Percentiles rank a stretch among this genome's conserved stretches.
Conservation (phyloP, 169 alveolate species). For the Plasmodium gonderi region DNA sequence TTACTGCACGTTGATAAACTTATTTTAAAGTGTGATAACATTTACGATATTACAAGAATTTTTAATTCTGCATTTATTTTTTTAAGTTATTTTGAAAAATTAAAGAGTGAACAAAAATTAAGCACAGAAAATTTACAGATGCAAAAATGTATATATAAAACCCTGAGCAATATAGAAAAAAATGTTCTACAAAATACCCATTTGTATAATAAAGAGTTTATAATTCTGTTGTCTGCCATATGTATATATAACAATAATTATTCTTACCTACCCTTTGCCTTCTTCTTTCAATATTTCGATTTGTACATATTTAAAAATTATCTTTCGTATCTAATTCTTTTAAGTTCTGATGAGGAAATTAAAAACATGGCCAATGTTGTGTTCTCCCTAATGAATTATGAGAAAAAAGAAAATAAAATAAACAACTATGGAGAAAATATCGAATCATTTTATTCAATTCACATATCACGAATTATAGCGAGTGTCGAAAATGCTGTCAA, state of each 20-base stretch:
- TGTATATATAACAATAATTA: constrained; percentile 65
- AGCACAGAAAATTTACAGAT: constrained; percentile 7
- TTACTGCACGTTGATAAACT: constrained; percentile 44
- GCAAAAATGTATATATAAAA: background rate
- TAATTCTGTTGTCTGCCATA: constrained; percentile 54
- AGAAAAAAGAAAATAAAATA: background rate
- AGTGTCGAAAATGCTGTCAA: background rate
- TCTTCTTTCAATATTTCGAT: constrained; percentile 57
- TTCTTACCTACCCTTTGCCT: constrained; percentile 41
- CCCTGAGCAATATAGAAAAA: constrained; percentile 54
- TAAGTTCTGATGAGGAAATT: constrained; percentile 66
- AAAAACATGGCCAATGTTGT: constrained; percentile 24
- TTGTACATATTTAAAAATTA: constrained; percentile 21
- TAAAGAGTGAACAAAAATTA: constrained; percentile 1
- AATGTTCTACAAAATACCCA: constrained; percentile 29
- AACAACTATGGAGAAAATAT: background rate
- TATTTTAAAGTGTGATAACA: constrained; percentile 42
- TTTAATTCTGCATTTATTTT: constrained; percentile 60
- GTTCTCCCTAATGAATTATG: background rate
- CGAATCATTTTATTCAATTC: constrained; percentile 23
- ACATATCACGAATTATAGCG: background rate
- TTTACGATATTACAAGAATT: constrained; percentile 66
- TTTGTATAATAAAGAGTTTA: constrained; percentile 53
- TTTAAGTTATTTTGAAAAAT: constrained; percentile 35
- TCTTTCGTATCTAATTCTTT: constrained; percentile 32